phyloP scores from a whole-genome alignment of 2,329 filamentous ascomycete species.

The Ascochyta rabiei region DNA sequence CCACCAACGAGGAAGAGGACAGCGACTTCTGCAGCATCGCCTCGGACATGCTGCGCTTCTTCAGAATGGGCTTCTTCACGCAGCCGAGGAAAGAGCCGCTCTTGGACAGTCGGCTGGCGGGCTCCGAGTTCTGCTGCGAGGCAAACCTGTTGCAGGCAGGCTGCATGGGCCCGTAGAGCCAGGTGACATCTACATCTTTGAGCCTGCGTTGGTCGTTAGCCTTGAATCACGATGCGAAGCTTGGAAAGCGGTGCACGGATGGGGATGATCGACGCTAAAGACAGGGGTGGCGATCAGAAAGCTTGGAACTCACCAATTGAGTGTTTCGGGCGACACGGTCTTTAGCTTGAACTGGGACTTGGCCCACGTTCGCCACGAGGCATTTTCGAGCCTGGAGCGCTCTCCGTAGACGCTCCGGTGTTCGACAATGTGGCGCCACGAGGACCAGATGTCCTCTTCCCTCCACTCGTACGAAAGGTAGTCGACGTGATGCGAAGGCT shows the following conservation, averaged over 20 bases:
- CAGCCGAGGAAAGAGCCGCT: constrained; percentile 68
- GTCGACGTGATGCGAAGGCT: constrained; percentile 89
- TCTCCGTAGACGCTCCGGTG: constrained; percentile 81
- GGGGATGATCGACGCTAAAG: constrained; percentile 35
- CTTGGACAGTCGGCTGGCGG: constrained; percentile 62
- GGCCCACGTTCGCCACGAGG: constrained; percentile 96
- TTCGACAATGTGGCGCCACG: constrained; percentile 90
- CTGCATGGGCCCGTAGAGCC: constrained; percentile 93
- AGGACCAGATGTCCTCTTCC: constrained; percentile 96
- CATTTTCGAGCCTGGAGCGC: constrained; percentile 85
- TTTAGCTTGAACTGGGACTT: constrained; percentile 87
- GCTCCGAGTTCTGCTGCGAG: constrained; percentile 55
- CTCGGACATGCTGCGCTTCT: constrained; percentile 96
- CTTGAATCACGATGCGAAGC: constrained; percentile 3
- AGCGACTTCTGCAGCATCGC: constrained; percentile 89
- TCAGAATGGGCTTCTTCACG: constrained; percentile 87
- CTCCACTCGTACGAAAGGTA: constrained; percentile 92
- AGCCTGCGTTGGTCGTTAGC: constrained; percentile 66
- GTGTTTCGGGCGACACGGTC: constrained; percentile 86
- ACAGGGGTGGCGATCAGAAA: constrained; percentile 32
- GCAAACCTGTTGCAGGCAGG: constrained; percentile 66
- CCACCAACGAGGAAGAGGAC: constrained; percentile 85
- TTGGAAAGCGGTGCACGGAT: constrained; percentile 28
- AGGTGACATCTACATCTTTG: constrained; percentile 96
- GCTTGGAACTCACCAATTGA: constrained; percentile 78